Conservation (phyloP, 139 green algal species). For the Haematococcus lacustris region DNA sequence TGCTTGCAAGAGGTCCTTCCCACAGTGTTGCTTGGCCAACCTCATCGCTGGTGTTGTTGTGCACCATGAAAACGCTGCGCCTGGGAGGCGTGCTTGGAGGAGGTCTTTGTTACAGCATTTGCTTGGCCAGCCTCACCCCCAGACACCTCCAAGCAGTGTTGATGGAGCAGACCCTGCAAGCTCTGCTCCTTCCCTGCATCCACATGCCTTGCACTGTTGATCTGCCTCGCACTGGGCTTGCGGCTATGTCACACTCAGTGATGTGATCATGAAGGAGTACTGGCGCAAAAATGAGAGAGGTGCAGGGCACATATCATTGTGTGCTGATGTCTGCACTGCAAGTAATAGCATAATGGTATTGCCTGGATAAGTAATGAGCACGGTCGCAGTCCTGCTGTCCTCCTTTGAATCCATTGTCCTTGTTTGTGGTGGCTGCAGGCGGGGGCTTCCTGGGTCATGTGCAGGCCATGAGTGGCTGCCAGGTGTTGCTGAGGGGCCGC, state of each 20-base stretch:
- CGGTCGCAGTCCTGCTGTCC: not conserved
- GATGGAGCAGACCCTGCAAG: not conserved
- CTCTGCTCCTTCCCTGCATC: not conserved
- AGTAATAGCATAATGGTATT: too few relatives aligned
- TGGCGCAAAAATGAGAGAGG: not conserved
- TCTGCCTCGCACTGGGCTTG: too few relatives aligned
- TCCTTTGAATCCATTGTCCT: not conserved
- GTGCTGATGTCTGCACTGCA: not conserved
- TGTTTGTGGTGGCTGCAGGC: not conserved
- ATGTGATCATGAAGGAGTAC: too few relatives aligned
- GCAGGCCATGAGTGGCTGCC: slow-evolving; percentile 8
- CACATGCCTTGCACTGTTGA: too few relatives aligned
- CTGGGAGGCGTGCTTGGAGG: not conserved
- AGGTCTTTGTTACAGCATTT: not conserved
- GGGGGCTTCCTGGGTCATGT: slow-evolving; percentile 21
- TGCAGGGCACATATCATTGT: not conserved
- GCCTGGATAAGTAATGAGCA: too few relatives aligned
- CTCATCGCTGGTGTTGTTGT: not conserved
- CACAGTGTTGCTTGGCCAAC: not conserved
- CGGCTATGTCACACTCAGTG: too few relatives aligned
- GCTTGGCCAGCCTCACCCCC: not conserved
- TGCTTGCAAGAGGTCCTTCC: not conserved
- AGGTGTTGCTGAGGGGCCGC: slow-evolving; percentile 16
- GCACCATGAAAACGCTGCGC: not conserved
- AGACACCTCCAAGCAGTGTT: not conserved